Base-by-base conservation (phyloP, 257 asterid genomes). In the Scutellaria baicalensis region DNA sequence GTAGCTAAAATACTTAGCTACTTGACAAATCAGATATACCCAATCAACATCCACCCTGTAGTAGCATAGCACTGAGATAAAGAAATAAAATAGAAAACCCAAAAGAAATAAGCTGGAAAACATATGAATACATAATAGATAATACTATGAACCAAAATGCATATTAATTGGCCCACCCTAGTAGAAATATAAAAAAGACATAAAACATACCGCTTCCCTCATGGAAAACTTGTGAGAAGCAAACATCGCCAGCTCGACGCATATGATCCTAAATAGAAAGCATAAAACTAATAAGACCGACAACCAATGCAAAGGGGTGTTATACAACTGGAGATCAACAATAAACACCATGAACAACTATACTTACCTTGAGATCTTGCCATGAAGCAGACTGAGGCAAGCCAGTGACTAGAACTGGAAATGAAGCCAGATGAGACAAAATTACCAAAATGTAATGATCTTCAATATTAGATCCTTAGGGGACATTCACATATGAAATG, bases 231-330 rank as follows among this genome's bases (percentile, higher is more conserved):
- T 94, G 95, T 48, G 99, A 89, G 84, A 94, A 94, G 84, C 99
- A 94, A 9, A 94, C 99, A 85, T 94, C 99, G 68, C 99, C 99
- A 48, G 93, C 99, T 59, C 97, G 86, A 56, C 99, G 97, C 99
- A 94, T 94, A 79, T 94, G 98, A 85, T 94, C 99, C 99, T 94
- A 68, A 51, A 82, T 4, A 42, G 59, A 71, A 70, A 58, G 42
- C 73, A 73, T 21, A 64, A 23, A 31, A 56, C 10, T 27, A 59
- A 43, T 47, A 66, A 74, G 73, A 58, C 66, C 27, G 10, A 23
- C 4, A 38, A 23, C 59, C 60, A 65, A 44, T 17, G 64, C 18
- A 70, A 47, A 35, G 43, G 13, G 43, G 70, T 33, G 50, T 43
- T 33, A 67, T 38, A 59, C 13, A 10, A 43, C 12, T 18, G 55